phyloP scores from a whole-genome alignment of 306 rosid species.

The Cyamopsis tetragonoloba region DNA sequence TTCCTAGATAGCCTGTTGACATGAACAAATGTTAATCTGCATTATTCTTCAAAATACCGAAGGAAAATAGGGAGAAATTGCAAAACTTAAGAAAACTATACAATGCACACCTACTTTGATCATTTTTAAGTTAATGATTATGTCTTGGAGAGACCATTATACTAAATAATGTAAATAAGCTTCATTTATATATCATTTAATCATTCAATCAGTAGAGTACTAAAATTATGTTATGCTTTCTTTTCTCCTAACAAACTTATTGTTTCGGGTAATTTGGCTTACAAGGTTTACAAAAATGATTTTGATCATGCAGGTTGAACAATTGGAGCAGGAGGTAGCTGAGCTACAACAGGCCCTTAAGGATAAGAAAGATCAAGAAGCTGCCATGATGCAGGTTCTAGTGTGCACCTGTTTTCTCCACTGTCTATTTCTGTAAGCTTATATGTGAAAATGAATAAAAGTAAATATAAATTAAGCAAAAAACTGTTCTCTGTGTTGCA shows the following conservation, averaged over 20 bases:
- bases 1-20: neutral
- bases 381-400: conserved; percentile 83
- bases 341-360: conserved; percentile 52
- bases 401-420: conserved; percentile 36
- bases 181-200: neutral
- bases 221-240: neutral
- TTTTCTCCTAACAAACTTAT: conserved; percentile 3
- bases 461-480: conserved; percentile 25
- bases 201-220: neutral
- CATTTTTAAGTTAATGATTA: neutral
- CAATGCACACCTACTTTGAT: neutral
- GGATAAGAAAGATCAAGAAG: conserved; percentile 87
- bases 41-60: neutral
- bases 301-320: conserved; percentile 63
- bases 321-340: conserved; percentile 77
- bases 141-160: neutral
- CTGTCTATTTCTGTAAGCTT: conserved; percentile 38
- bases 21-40: neutral
- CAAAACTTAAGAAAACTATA: neutral
- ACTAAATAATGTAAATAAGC: neutral
- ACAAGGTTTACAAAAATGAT: conserved; percentile 23
- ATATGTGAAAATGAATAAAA: conserved; percentile 26
- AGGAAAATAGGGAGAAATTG: neutral
- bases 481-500: conserved; percentile 2
- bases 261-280: conserved; percentile 1